A percentile compares a stretch with the other conserved stretches of the same genome.
Conservation (phyloP, 345 rosid species). For the Schrenkiella parvula region DNA sequence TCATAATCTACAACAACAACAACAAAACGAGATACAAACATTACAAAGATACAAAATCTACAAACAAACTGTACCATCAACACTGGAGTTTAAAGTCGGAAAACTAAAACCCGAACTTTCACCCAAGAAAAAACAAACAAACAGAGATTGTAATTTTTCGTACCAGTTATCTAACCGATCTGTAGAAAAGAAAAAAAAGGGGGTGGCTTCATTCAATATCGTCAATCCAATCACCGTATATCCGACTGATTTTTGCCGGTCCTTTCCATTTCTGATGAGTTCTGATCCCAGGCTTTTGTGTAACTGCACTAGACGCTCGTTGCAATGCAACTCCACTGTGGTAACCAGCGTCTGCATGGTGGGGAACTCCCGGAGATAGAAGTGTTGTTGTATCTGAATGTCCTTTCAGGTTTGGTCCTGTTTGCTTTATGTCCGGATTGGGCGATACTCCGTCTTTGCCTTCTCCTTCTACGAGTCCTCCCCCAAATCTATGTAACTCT, state of each 20-base stretch:
- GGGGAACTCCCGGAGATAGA: conserved; percentile 49
- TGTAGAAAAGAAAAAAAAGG: background rate
- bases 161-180: background rate
- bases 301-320: conserved; percentile 55
- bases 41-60: conserved; percentile 29
- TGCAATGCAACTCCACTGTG: conserved; percentile 63
- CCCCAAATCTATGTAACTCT: conserved; percentile 92
- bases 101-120: background rate
- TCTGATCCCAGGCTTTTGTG: conserved; percentile 82
- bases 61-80: conserved; percentile 25
- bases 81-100: background rate
- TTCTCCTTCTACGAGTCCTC: conserved; percentile 66
- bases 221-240: conserved; percentile 99
- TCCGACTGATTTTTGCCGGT: conserved; percentile 90
- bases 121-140: background rate
- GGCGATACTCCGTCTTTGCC: conserved; percentile 50
- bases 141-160: background rate
- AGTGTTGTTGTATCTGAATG: conserved; percentile 44
- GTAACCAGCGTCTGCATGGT: conserved; percentile 49
- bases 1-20: conserved; percentile 26
- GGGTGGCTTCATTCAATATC: conserved; percentile 55
- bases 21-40: conserved; percentile 9
- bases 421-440: conserved; percentile 55
- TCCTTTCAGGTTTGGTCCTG: conserved; percentile 54
- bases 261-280: conserved; percentile 95